phyloP scores from a whole-genome alignment of 495 filamentous ascomycete genomes.

The Trichoderma virens region DNA sequence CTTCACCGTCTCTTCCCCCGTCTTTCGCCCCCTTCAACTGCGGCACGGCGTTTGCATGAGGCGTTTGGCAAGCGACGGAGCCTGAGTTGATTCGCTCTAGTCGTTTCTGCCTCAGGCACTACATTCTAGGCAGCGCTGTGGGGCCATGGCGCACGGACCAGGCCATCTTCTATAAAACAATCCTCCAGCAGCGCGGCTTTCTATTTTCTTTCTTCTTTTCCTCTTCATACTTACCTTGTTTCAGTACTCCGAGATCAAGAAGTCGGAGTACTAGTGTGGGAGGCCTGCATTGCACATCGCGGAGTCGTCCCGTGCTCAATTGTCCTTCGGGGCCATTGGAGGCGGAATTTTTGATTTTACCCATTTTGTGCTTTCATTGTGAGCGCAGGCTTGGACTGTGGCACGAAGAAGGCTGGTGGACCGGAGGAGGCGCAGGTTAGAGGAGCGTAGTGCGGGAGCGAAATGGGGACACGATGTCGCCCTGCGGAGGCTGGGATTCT shows the following conservation, averaged over 20 bases:
- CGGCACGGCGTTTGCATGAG: background rate
- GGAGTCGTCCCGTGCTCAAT: conserved; percentile 7
- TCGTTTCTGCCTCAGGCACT: background rate
- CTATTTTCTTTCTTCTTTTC: background rate
- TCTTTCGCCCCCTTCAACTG: background rate
- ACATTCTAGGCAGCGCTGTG: background rate
- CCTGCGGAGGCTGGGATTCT: background rate
- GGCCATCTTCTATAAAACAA: background rate
- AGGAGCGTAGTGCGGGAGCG: no score
- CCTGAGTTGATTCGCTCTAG: background rate
- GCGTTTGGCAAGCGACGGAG: background rate
- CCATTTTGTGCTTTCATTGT: background rate
- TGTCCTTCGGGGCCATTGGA: conserved; percentile 8
- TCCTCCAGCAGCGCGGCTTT: background rate
- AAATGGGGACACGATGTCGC: no score
- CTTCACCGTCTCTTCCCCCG: background rate
- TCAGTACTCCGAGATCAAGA: conserved; percentile 5
- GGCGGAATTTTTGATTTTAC: conserved; percentile 6
- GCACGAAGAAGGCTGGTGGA: background rate
- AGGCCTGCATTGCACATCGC: conserved; percentile 9
- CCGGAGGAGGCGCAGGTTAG: background rate
- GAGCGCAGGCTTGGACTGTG: conserved; percentile 6
- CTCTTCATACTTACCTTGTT: conserved; percentile 9
- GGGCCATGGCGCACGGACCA: background rate
- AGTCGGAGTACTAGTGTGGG: conserved; percentile 4